Percentiles rank a stretch among this genome's conserved stretches.
Conservation (phyloP, 2,329 filamentous ascomycete species). For the Neobulgaria alba region DNA sequence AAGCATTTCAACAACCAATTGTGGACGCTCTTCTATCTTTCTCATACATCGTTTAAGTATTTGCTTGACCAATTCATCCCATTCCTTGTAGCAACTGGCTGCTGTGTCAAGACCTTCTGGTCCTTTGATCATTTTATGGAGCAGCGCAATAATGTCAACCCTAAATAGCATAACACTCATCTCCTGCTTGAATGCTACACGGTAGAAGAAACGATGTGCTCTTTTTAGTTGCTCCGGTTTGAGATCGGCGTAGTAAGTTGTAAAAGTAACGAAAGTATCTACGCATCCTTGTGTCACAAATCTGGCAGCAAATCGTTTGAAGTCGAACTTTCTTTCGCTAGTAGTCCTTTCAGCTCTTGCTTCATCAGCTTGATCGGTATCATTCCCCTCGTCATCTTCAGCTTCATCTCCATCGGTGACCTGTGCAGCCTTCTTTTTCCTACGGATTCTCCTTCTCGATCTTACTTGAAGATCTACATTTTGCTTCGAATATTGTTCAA, state of each 20-base stretch:
- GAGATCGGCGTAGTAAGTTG: slow-evolving; percentile 73
- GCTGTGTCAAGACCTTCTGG: slow-evolving; percentile 64
- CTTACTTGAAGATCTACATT: slow-evolving; percentile 91
- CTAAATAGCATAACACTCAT: slow-evolving; percentile 82
- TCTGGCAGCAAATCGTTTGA: slow-evolving; percentile 68
- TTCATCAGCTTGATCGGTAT: slow-evolving; percentile 68
- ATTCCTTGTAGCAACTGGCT: slow-evolving; percentile 68
- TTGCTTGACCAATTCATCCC: slow-evolving; percentile 82
- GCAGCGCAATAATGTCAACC: slow-evolving; percentile 79
- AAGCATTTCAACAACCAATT: slow-evolving; percentile 81
- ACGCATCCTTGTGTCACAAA: slow-evolving; percentile 81
- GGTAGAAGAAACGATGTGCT: slow-evolving; percentile 88
- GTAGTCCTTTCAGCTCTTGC: slow-evolving; percentile 58
- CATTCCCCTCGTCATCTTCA: slow-evolving; percentile 47
- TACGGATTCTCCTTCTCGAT: slow-evolving; percentile 63
- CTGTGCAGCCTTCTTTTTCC: slow-evolving; percentile 60
- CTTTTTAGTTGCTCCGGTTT: slow-evolving; percentile 76
- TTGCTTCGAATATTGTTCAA: slow-evolving; percentile 90
- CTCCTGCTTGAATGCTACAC: slow-evolving; percentile 90
- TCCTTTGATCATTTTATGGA: slow-evolving; percentile 88
- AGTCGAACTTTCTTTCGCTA: slow-evolving; percentile 89
- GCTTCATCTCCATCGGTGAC: slow-evolving; percentile 52
- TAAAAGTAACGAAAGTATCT: slow-evolving; percentile 79
- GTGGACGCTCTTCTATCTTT: slow-evolving; percentile 77
- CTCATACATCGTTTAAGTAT: slow-evolving; percentile 73